phyloP scores from a whole-genome alignment of 257 asterid species.

The Catharanthus roseus region DNA sequence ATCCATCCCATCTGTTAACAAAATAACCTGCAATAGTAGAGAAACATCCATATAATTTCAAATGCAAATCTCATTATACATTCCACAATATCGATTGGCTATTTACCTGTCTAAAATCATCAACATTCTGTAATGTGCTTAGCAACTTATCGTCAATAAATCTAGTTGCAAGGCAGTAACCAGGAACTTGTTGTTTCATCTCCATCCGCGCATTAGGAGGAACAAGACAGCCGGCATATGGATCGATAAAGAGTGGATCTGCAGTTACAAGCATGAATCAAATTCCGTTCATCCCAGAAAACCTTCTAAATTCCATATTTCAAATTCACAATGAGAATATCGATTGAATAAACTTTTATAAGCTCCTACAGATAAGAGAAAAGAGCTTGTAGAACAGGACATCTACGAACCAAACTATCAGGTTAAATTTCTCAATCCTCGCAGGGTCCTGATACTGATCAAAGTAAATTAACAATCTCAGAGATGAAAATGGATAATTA shows the following conservation, averaged over 20 bases:
- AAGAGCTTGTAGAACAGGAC: not conserved
- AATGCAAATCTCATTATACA: constrained; percentile 7
- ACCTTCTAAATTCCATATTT: not conserved
- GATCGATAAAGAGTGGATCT: constrained; percentile 76
- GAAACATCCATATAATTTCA: constrained; percentile 12
- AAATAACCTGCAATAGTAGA: constrained; percentile 59
- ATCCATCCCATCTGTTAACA: constrained; percentile 83
- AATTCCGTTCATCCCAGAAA: not conserved
- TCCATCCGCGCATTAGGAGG: constrained; percentile 30
- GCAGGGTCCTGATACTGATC: not conserved
- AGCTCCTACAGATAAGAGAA: not conserved
- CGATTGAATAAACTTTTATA: not conserved
- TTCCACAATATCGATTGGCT: not conserved
- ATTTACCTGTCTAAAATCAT: constrained; percentile 69
- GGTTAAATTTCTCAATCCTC: not conserved
- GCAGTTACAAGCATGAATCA: constrained; percentile 19
- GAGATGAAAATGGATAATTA: not conserved
- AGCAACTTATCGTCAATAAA: constrained; percentile 68
- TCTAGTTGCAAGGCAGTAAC: constrained; percentile 71
- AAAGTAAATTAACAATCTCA: not conserved
- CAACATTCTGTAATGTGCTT: constrained; percentile 29
- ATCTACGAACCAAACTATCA: not conserved
- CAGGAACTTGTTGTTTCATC: constrained; percentile 30
- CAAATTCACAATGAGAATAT: not conserved
- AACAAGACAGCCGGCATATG: constrained; percentile 68